Percentiles rank a stretch among this genome's conserved stretches.
phyloP scores from a whole-genome alignment of 345 rosid species.

The Salix arbutifolia region DNA sequence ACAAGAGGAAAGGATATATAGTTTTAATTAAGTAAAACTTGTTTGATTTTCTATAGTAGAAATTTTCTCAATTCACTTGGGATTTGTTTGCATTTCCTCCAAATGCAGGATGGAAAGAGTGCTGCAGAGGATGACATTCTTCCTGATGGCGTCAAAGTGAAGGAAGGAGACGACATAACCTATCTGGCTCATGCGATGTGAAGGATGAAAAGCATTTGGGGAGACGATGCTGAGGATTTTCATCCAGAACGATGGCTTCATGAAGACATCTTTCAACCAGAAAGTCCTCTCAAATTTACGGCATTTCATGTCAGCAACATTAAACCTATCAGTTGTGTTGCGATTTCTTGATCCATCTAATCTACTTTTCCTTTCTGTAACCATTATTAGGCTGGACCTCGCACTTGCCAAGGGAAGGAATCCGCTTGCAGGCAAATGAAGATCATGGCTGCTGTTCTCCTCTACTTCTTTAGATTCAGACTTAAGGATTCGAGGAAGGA shows the following conservation, averaged over 20 bases:
- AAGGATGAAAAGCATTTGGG: slow-evolving; percentile 40
- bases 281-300: slow-evolving; percentile 37
- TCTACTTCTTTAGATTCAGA: slow-evolving; percentile 29
- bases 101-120: too few relatives aligned
- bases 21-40: too few relatives aligned
- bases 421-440: slow-evolving; percentile 45
- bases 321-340: background rate
- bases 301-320: slow-evolving; percentile 33
- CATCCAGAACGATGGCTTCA: slow-evolving; percentile 41
- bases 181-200: slow-evolving; percentile 31
- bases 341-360: background rate
- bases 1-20: background rate
- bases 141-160: too few relatives aligned
- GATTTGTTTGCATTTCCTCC: too few relatives aligned
- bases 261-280: slow-evolving; percentile 26
- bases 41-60: too few relatives aligned
- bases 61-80: too few relatives aligned
- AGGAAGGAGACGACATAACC: too few relatives aligned
- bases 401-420: slow-evolving; percentile 41
- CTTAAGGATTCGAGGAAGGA: slow-evolving; percentile 29
- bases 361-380: background rate
- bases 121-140: too few relatives aligned
- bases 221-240: slow-evolving; percentile 38
- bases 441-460: slow-evolving; percentile 31
- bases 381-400: slow-evolving; percentile 36